Percentiles rank a stretch among this genome's conserved stretches.
These are phyloP conservation scores for Pseudogymnoascus sp. DNA, from an alignment of 2,329 filamentous ascomycete genomes.

Conservation along the genomic window DNA sequence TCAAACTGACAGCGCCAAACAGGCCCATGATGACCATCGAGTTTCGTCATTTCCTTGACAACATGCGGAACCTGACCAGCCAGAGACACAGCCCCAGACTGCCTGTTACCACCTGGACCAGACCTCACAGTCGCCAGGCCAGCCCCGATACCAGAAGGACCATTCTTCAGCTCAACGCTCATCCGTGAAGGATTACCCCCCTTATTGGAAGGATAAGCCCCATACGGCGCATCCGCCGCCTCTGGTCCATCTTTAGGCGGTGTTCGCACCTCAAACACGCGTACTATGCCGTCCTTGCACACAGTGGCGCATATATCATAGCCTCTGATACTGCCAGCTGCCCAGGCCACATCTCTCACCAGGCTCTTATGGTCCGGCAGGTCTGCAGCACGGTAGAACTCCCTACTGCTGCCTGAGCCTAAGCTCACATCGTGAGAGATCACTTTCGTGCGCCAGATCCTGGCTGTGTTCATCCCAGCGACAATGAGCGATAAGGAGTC, in stretches of 20 bases:
- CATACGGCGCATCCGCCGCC: constrained; percentile 25
- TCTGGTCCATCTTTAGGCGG: constrained; percentile 41
- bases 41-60: constrained; percentile 53
- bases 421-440: constrained; percentile 41
- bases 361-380: constrained; percentile 65
- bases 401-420: constrained; percentile 52
- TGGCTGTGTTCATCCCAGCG: constrained; percentile 74
- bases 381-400: constrained; percentile 78
- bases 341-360: constrained; percentile 86
- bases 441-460: constrained; percentile 70
- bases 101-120: constrained; percentile 37
- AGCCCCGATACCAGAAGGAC: constrained; percentile 44
- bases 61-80: constrained; percentile 60
- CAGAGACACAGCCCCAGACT: constrained; percentile 36
- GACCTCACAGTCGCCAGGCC: constrained; percentile 37
- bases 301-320: constrained; percentile 88
- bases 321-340: constrained; percentile 79
- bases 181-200: constrained; percentile 17
- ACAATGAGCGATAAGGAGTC: constrained; percentile 77
- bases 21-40: constrained; percentile 59
- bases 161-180: constrained; percentile 20
- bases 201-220: constrained; percentile 19
- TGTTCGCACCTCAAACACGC: constrained; percentile 76
- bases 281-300: constrained; percentile 81
- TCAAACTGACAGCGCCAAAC: constrained; percentile 71